Evolutionary conservation across 768 basidiomycete genomes (phyloP), one percentile per base, ranked within the genome.

Genomic region (Amanita jacksonii): DNA sequence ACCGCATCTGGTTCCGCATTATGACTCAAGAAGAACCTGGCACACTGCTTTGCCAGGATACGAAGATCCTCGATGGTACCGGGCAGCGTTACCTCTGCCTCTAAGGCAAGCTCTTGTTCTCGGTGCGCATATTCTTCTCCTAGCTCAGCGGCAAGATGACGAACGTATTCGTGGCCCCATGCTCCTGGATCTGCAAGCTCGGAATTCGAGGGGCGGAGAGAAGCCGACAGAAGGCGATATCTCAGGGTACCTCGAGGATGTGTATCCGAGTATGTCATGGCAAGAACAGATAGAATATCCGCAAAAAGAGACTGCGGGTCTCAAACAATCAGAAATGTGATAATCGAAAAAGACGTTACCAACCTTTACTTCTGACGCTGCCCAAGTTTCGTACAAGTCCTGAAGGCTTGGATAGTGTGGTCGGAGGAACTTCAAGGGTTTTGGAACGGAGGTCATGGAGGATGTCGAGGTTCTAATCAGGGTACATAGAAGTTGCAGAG

Each of bases 231-330:
- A 16, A 98, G 76, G 37, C 93, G 85, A 66, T 96, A 98, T 50
- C 81, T 79, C 22, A 99, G 80, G 2, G 96, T 99, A 45, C 94
- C 94, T 38, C 96, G 83, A 31, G 91, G 90, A 66, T 96, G 82
- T 13, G 90, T 93, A 65, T 99, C 96, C 7, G 93, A 97, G 61
- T 98, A 98, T 5, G 96, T 99, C 96, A 99, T 99, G 5, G 94
- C 96, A 35, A 99, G 81, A 5, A 97, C 94, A 30, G 94, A 97
- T 20, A 99, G 75, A 48, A 99, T 97, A 55, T 97, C 93, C 19
- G 92, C 92, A 58, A 98, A 93, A 33, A 96, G 76, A 52, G 85
- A 84, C 91, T 96, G 59, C 15, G 12, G 13, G 23, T 28, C 9
- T 38, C 36, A 6, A 43, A n/a, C 3, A 47, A 18, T 28, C 38